Percentiles rank a stretch among this genome's conserved stretches.
phyloP scores from a whole-genome alignment of 805 yeast genomes.

The Trichomonascus vanleenenianus region DNA sequence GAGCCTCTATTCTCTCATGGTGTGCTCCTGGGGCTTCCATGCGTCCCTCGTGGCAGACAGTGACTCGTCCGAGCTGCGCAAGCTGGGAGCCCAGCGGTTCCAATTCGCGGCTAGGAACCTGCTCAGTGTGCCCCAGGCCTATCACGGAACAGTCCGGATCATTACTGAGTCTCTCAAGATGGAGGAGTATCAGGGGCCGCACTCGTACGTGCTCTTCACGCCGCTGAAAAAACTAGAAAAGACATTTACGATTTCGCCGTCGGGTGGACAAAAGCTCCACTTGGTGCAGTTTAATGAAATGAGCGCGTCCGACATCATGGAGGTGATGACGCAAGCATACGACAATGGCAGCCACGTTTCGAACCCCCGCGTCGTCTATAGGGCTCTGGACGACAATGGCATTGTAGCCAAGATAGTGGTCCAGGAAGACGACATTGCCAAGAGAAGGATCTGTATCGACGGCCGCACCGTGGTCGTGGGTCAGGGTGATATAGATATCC shows the following conservation, averaged over 20 bases:
- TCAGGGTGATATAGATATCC: slow-evolving; percentile 11
- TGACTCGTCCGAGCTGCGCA: slow-evolving; percentile 58
- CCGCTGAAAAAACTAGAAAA: slow-evolving; percentile 51
- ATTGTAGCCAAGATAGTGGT: slow-evolving; percentile 20
- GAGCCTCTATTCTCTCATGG: slow-evolving; percentile 43
- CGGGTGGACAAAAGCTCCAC: slow-evolving; percentile 30
- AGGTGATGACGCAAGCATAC: slow-evolving; percentile 52
- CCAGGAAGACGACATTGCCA: slow-evolving; percentile 27
- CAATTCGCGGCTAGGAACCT: slow-evolving; percentile 56
- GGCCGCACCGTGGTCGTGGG: slow-evolving; percentile 41
- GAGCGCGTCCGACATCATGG: slow-evolving; percentile 35
- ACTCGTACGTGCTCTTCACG: slow-evolving; percentile 55
- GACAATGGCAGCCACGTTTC: slow-evolving; percentile 46
- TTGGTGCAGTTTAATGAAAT: slow-evolving; percentile 38
- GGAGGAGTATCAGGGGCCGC: slow-evolving; percentile 30
- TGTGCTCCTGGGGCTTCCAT: slow-evolving; percentile 80
- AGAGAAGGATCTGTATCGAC: slow-evolving; percentile 55
- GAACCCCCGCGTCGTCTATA: slow-evolving; percentile 43
- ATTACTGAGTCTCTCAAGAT: slow-evolving; percentile 7
- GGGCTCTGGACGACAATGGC: slow-evolving; percentile 20
- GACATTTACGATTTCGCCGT: slow-evolving; percentile 56
- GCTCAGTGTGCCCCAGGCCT: slow-evolving; percentile 42
- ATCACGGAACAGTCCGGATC: slow-evolving; percentile 35
- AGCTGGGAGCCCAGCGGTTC: slow-evolving; percentile 60
- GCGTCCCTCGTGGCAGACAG: slow-evolving; percentile 78